phyloP scores from a whole-genome alignment of 495 filamentous ascomycete species.

The Penicillium paxilli region DNA sequence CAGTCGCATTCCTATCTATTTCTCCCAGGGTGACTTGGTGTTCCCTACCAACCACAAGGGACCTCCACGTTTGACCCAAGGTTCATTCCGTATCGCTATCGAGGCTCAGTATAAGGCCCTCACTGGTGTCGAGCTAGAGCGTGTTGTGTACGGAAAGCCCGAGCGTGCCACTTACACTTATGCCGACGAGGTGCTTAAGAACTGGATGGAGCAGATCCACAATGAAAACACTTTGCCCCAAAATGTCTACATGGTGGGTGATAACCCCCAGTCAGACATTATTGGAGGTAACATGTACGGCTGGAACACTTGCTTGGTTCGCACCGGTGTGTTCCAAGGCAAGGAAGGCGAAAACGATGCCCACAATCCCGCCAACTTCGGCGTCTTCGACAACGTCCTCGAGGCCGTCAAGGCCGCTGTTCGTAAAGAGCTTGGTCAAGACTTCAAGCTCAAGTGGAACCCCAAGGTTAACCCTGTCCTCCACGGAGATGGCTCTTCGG shows the following conservation, averaged over 20 bases:
- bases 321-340: constrained; percentile 62
- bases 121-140: constrained; percentile 73
- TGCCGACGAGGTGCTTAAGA: constrained; percentile 71
- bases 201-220: constrained; percentile 77
- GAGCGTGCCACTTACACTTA: constrained; percentile 80
- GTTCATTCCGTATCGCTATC: constrained; percentile 72
- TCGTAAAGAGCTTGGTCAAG: constrained; percentile 55
- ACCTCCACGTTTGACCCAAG: constrained; percentile 70
- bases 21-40: constrained; percentile 72
- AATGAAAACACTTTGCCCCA: constrained; percentile 66
- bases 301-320: constrained; percentile 74
- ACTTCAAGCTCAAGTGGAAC: constrained; percentile 60
- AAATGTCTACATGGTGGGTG: constrained; percentile 82
- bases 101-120: constrained; percentile 79
- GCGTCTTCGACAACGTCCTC: constrained; percentile 56
- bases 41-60: constrained; percentile 76
- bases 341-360: constrained; percentile 52
- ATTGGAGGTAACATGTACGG: constrained; percentile 79
- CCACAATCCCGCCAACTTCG: constrained; percentile 58
- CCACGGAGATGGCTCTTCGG: constrained; percentile 51
- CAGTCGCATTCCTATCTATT: constrained; percentile 73
- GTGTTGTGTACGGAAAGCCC: constrained; percentile 82
- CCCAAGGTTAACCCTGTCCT: constrained; percentile 66
- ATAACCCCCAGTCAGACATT: constrained; percentile 79
- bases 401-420: constrained; percentile 55